A percentile compares a stretch with the other conserved stretches of the same genome.
phyloP scores from a whole-genome alignment of 768 basidiomycete species.

The Podaxis sp. region DNA sequence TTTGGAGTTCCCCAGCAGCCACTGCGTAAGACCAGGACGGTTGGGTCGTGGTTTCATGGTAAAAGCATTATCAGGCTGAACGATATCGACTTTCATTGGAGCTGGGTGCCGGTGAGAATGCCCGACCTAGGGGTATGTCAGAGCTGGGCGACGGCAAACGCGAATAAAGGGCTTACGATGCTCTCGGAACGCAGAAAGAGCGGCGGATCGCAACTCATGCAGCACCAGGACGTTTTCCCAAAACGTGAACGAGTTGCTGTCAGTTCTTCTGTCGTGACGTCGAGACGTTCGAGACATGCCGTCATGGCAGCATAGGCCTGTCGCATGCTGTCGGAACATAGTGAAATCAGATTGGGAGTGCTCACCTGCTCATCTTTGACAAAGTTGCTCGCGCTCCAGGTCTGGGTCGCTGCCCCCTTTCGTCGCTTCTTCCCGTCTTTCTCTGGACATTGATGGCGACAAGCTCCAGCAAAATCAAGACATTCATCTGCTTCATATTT shows the following conservation, averaged over 20 bases:
- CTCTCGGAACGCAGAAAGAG: slow-evolving; percentile 43
- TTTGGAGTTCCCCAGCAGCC: slow-evolving; percentile 15
- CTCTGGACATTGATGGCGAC: slow-evolving; percentile 51
- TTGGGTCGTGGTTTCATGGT: neutral
- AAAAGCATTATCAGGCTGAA: slow-evolving; percentile 12
- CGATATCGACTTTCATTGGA: slow-evolving; percentile 34
- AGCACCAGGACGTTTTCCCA: slow-evolving; percentile 26
- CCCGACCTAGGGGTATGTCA: slow-evolving; percentile 38
- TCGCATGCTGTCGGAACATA: neutral
- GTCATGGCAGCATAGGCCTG: slow-evolving; percentile 47
- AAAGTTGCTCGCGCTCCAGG: slow-evolving; percentile 51
- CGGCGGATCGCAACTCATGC: slow-evolving; percentile 43
- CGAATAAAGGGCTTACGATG: slow-evolving; percentile 33
- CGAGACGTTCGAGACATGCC: slow-evolving; percentile 28
- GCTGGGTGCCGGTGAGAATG: slow-evolving; percentile 62
- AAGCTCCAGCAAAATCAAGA: slow-evolving; percentile 55
- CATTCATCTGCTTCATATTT: slow-evolving; percentile 36
- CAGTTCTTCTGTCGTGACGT: slow-evolving; percentile 25
- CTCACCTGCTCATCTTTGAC: slow-evolving; percentile 54
- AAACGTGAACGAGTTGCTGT: slow-evolving; percentile 16
- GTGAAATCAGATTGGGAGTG: neutral
- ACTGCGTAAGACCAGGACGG: slow-evolving; percentile 14
- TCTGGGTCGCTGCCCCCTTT: slow-evolving; percentile 18
- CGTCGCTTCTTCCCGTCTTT: slow-evolving; percentile 22
- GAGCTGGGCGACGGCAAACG: neutral